phyloP scores from a whole-genome alignment of 352 stramenopile species.

The Phytophthora quininea region DNA sequence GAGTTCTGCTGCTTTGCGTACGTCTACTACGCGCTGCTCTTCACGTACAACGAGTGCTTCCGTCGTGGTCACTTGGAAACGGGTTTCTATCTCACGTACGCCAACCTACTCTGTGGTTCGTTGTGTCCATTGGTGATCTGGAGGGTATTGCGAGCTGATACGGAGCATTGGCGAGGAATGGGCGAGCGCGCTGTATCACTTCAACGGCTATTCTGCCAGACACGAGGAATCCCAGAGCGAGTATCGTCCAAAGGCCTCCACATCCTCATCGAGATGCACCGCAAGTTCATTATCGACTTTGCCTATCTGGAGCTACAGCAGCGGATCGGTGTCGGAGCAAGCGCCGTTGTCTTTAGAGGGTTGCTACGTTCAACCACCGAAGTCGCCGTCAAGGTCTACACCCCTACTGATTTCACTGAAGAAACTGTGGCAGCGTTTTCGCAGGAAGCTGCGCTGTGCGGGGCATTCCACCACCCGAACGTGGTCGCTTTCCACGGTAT shows the following conservation, averaged over 20 bases:
- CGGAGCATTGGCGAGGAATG: slow-evolving; percentile 67
- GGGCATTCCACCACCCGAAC: slow-evolving; percentile 62
- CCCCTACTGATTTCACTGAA: slow-evolving; percentile 62
- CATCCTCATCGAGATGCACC: slow-evolving; percentile 74
- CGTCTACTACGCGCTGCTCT: slow-evolving; percentile 58
- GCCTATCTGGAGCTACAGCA: slow-evolving; percentile 61
- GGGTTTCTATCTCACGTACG: slow-evolving; percentile 69
- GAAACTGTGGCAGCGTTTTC: slow-evolving; percentile 62
- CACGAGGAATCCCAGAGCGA: slow-evolving; percentile 48
- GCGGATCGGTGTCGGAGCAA: slow-evolving; percentile 56
- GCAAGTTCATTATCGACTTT: slow-evolving; percentile 79
- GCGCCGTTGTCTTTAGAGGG: slow-evolving; percentile 57
- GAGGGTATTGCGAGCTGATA: slow-evolving; percentile 62
- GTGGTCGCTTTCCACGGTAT: slow-evolving; percentile 71
- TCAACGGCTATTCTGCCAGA: slow-evolving; percentile 54
- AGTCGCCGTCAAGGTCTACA: slow-evolving; percentile 78
- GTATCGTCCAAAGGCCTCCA: slow-evolving; percentile 65
- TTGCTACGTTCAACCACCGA: slow-evolving; percentile 49
- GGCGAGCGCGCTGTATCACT: slow-evolving; percentile 47
- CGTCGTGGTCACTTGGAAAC: slow-evolving; percentile 48
- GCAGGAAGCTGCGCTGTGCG: slow-evolving; percentile 64
- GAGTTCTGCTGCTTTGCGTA: slow-evolving; percentile 62
- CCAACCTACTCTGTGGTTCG: slow-evolving; percentile 57
- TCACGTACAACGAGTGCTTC: slow-evolving; percentile 63
- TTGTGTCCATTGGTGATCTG: slow-evolving; percentile 67